Evolutionary conservation across 805 yeast genomes (phyloP).

Genomic region (Candida corydali): DNA sequence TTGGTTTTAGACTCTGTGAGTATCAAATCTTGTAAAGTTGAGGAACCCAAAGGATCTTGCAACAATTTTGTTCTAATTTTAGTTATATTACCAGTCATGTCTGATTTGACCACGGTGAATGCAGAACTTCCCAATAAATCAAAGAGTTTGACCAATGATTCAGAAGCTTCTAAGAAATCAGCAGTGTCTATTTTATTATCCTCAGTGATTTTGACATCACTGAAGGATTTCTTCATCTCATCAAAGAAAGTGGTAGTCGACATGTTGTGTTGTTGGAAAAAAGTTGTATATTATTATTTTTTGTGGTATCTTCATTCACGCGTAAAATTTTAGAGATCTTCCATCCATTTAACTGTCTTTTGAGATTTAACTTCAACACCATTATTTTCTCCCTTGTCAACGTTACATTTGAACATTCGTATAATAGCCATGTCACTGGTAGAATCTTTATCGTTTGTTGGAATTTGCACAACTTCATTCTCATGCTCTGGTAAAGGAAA

Average conservation of each 20-base stretch:
- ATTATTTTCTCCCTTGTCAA: constrained; percentile 1
- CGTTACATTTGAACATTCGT: constrained; percentile 20
- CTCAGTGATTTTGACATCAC: constrained; percentile 61
- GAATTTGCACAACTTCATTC: constrained; percentile 58
- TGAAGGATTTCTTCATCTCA: constrained; percentile 67
- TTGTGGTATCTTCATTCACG: too few species aligned
- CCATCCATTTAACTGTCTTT: constrained; percentile 27
- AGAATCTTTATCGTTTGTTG: constrained; percentile 34
- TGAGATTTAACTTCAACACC: constrained; percentile 22
- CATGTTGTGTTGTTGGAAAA: constrained; percentile 31
- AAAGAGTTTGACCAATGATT: constrained; percentile 76
- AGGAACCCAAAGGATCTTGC: constrained; percentile 56
- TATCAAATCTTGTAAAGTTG: constrained; percentile 76
- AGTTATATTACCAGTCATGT: constrained; percentile 80
- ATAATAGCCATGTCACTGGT: constrained; percentile 38
- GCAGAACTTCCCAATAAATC: constrained; percentile 84
- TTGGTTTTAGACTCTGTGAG: constrained; percentile 64
- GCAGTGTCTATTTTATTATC: constrained; percentile 63
- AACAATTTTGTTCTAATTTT: constrained; percentile 67
- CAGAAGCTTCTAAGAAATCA: constrained; percentile 78
- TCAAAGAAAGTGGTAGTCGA: constrained; percentile 84
- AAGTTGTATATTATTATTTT: constrained; percentile 13
- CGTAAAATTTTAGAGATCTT: constrained; percentile 30
- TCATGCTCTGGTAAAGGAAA: constrained; percentile 56
- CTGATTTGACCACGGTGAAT: constrained; percentile 78